Base-by-base conservation (phyloP, 768 basidiomycete species). In the Pleurotus cornucopiae region DNA sequence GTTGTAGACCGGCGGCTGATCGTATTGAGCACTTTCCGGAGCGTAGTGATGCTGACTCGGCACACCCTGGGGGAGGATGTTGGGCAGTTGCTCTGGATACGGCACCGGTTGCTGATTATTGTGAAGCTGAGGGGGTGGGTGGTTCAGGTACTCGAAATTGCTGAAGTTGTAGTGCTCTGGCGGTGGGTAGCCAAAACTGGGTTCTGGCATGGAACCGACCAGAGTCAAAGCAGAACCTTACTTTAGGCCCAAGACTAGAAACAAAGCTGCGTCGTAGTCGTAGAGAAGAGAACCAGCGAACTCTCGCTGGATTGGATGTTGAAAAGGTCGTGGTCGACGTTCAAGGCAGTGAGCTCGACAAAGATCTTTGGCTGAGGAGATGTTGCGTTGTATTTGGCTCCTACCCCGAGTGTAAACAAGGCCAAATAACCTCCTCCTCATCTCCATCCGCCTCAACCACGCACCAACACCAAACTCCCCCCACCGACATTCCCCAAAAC, bases 201-300 rank as follows among this genome's bases (percentile, higher is more conserved):
- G 51, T 53, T 53, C 51, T 53, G 51, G 51, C 51, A 53, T 53
- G 38, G 51, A 53, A 53, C 51, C 39, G 38, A 18, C 34, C 51
- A 43, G 14, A 44, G 37, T n/a, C 51, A 53, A 53, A 25, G 20
- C 14, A 39, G 21, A 38, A 14, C 38, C 39, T 25, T 21, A 25
- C 38, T 39, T 6, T 20, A 5, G 9, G 39, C 16, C 21, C n/a
- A 40, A 41, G 14, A 41, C 34, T 38, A 25, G 51, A 6, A n/a
- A 18, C 7, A 16, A 37, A 53, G 38, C 38, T 18, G 51, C 51
- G 37, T n/a, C 7, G 16, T 18, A 2, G 20, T 11, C 11, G n/a
- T 7, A 7, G 30, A 40, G 5, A n/a, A 40, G 39, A 23, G 51
- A 11, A 39, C 38, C 11, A 25, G 21, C 16, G 16, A 41, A 6